Evolutionary conservation across 2,329 filamentous ascomycete genomes (phyloP).

Genomic region (Claviceps pusilla): DNA sequence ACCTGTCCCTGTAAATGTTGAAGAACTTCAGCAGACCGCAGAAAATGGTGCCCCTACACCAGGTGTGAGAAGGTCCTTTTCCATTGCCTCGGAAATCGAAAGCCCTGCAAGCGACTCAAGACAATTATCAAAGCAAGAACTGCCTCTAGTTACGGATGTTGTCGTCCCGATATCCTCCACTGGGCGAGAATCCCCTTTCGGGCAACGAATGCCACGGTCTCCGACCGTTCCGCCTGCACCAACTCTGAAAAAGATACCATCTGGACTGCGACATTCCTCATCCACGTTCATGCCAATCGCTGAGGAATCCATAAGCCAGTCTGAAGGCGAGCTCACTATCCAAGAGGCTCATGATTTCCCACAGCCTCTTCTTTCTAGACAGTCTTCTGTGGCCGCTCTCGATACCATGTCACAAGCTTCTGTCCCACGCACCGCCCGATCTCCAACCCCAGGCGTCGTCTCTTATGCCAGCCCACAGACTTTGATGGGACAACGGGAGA

Average conservation of each 20-base stretch:
- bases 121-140: constrained; percentile 10
- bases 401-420: constrained; percentile 8
- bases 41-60: constrained; percentile 29
- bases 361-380: constrained; percentile 5
- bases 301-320: constrained; percentile 22
- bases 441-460: constrained; percentile 29
- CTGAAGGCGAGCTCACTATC: constrained; percentile 7
- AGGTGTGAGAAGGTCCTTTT: constrained; percentile 15
- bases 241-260: constrained; percentile 13
- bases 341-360: constrained; percentile 3
- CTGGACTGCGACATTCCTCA: constrained; percentile 7
- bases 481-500: constrained; percentile 39
- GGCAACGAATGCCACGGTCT: background rate
- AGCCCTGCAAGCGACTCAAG: constrained; percentile 5
- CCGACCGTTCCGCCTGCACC: background rate
- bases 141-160: constrained; percentile 8
- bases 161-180: background rate
- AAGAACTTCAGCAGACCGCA: constrained; percentile 50
- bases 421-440: constrained; percentile 5
- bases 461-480: constrained; percentile 40
- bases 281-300: constrained; percentile 25
- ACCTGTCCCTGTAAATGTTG: constrained; percentile 46
- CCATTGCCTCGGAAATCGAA: constrained; percentile 13
- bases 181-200: constrained; percentile 1
- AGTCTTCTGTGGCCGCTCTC: constrained; percentile 9